These are phyloP conservation scores for Candida ficus DNA, from an alignment of 805 yeast species.

Conservation along the genomic window DNA sequence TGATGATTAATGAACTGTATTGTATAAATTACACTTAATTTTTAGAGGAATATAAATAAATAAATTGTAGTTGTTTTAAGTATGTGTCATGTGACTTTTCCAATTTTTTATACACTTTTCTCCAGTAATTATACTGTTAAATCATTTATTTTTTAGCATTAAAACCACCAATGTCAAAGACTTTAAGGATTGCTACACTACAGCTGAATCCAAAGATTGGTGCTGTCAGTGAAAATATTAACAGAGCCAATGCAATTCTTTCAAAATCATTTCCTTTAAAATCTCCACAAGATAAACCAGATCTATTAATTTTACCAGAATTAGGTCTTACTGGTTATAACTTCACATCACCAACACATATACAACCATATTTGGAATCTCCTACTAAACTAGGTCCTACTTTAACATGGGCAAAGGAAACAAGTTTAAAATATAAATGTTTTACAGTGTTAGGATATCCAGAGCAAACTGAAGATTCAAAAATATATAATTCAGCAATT, in stretches of 20 bases:
- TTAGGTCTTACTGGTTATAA: constrained; percentile 82
- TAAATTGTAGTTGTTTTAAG: too few species aligned
- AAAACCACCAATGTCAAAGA: constrained; percentile 3
- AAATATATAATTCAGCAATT: constrained; percentile 66
- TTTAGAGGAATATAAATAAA: too few species aligned
- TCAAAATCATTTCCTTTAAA: constrained; percentile 18
- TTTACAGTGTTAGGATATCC: constrained; percentile 83
- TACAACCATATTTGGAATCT: constrained; percentile 51
- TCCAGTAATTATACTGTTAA: too few species aligned
- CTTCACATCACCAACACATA: constrained; percentile 44
- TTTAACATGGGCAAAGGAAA: constrained; percentile 49
- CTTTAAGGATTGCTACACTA: constrained; percentile 54
- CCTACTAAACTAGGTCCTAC: constrained; percentile 39
- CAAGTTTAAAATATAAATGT: constrained; percentile 48
- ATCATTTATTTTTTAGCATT: too few species aligned
- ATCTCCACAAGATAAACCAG: constrained; percentile 33
- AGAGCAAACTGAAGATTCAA: constrained; percentile 32
- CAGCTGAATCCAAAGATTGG: constrained; percentile 68
- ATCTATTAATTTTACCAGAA: constrained; percentile 78
- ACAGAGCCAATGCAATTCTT: constrained; percentile 35
- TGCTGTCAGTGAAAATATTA: constrained; percentile 46
- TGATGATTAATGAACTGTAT: too few species aligned
- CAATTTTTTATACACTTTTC: too few species aligned
- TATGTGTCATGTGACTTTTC: too few species aligned
- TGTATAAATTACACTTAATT: too few species aligned